phyloP scores from a whole-genome alignment of 2,329 filamentous ascomycete species.

The Arthrobotrys conoides region DNA sequence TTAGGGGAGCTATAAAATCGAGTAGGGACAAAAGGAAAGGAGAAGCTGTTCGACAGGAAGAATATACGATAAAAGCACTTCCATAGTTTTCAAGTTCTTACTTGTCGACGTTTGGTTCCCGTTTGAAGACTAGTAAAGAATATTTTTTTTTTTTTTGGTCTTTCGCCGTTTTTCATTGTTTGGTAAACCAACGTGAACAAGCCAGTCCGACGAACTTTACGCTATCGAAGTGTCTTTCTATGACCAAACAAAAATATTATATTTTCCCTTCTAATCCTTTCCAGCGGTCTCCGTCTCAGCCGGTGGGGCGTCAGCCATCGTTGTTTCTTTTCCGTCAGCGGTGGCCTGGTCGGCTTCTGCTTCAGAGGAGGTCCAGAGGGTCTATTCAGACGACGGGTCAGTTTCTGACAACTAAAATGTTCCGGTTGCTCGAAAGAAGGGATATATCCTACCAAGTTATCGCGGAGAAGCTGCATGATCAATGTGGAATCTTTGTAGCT shows the following conservation, averaged over 20 bases:
- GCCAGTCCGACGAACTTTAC: constrained; percentile 53
- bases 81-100: constrained; percentile 49
- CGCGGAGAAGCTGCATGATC: constrained; percentile 98
- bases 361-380: constrained; percentile 99
- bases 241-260: constrained; percentile 61
- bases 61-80: constrained; percentile 57
- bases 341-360: constrained; percentile 78
- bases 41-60: constrained; percentile 35
- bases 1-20: constrained; percentile 29
- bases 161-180: constrained; percentile 44
- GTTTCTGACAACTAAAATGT: neutral
- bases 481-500: constrained; percentile 99
- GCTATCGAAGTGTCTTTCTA: constrained; percentile 64
- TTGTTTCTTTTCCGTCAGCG: constrained; percentile 72
- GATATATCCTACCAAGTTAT: constrained; percentile 77
- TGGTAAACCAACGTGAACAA: constrained; percentile 61
- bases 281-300: constrained; percentile 68
- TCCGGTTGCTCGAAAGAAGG: constrained; percentile 28
- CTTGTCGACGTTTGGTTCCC: constrained; percentile 28
- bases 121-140: constrained; percentile 14
- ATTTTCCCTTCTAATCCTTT: constrained; percentile 51
- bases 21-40: constrained; percentile 23
- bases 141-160: constrained; percentile 42
- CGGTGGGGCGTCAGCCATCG: constrained; percentile 72
- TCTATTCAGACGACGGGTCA: constrained; percentile 72